Evolutionary conservation across 495 filamentous ascomycete species (phyloP), one percentile per base, ranked within the genome.

Genomic region (Aspergillus indologenus): DNA sequence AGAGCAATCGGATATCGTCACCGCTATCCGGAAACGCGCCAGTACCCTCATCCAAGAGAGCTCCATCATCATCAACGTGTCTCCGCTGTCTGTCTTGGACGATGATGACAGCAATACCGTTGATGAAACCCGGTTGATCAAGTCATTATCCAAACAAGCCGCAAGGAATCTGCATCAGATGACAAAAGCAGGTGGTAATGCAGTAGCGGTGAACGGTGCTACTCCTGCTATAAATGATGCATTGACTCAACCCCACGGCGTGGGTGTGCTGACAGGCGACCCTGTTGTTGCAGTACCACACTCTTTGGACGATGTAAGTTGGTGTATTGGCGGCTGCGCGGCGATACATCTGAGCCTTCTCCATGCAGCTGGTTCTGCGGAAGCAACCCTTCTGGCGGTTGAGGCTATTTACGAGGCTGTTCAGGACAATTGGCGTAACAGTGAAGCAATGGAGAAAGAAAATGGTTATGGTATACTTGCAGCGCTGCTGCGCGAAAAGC

Each of bases 371-470:
- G 75, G 77, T 17, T 87, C 83, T n/a, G 76, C 80, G 11, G 82
- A 89, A 45, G 84, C 81, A 29, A 81, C 90, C 40, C 75, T 90
- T n/a, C 81, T 89, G 42, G 87, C 92, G 3, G 86, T 96, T 12
- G 84, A 92, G 61, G 87, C 94, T 53, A 77, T 96, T 45, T 91
- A 96, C 60, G 85, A 88, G 66, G 87, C 87, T 53, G 86, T 96
- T 17, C 85, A 89, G 65, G 86, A 88, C 49, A 96, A 87, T 68
- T 98, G 94, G 94, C 84, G 94, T 62, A 98, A 97, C 62, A 98
- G 95, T 65, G 94, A 98, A 72, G 92, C 93, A 50, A 96, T 98
- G 91, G 94, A 98, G 72, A 86, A 86, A 67, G 92, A 96, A 56
- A 96, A 92, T 65, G 94, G 92, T 12, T 98, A 96, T 68, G 87